Percentiles rank a stretch among this genome's conserved stretches.
phyloP scores from a whole-genome alignment of 805 yeast genomes.

The Sugiyamaella qingdaonensis region DNA sequence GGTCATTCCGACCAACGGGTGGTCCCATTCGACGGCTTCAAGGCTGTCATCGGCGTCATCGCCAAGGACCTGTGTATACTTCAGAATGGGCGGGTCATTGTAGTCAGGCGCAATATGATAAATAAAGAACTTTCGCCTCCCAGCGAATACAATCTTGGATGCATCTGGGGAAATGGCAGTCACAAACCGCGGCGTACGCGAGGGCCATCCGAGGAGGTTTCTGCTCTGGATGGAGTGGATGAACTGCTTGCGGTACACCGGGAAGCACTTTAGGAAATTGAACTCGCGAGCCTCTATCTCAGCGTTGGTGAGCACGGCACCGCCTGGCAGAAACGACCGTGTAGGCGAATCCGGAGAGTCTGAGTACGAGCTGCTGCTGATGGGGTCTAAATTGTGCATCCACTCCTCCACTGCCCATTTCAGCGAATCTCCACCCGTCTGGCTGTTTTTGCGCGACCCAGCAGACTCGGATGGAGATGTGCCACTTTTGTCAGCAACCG shows the following conservation, averaged over 20 bases:
- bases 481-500: neutral
- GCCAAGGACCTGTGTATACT: conserved; percentile 30
- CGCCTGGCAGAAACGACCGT: neutral
- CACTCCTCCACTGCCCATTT: conserved; percentile 5
- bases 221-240: conserved; percentile 52
- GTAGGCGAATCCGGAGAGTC: neutral
- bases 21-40: conserved; percentile 17
- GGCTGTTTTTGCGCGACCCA: neutral
- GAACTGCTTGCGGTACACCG: conserved; percentile 63
- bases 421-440: neutral
- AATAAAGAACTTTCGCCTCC: conserved; percentile 71
- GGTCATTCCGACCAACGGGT: conserved; percentile 41
- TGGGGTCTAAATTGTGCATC: conserved; percentile 1
- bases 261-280: conserved; percentile 74
- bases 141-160: conserved; percentile 58
- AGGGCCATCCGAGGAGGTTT: conserved; percentile 45
- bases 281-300: conserved; percentile 26
- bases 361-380: neutral
- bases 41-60: conserved; percentile 5
- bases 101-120: conserved; percentile 49
- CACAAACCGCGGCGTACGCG: conserved; percentile 42
- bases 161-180: conserved; percentile 62
- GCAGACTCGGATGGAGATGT: neutral
- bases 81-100: conserved; percentile 48
- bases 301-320: conserved; percentile 6